A percentile compares a stretch with the other conserved stretches of the same genome.
Conservation (phyloP, 768 basidiomycete species). For the Leccinum boreale region DNA sequence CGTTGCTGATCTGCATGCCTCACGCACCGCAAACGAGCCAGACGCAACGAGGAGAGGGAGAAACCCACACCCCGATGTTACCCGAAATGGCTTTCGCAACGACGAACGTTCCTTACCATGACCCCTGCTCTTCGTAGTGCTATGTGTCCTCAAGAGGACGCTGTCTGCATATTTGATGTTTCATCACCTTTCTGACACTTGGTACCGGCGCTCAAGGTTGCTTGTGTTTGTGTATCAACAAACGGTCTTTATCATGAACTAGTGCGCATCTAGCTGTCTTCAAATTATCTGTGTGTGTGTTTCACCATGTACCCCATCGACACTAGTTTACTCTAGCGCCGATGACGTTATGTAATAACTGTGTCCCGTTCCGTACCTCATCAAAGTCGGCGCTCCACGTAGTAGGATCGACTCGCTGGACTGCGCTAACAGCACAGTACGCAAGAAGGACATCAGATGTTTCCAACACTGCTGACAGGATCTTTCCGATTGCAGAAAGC, state of each 20-base stretch:
- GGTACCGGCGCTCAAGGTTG: background rate
- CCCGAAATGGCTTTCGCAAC: slow-evolving; percentile 30
- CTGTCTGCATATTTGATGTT: slow-evolving; percentile 10
- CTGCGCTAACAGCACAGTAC: background rate
- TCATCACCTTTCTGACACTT: slow-evolving; percentile 1
- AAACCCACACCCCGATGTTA: background rate
- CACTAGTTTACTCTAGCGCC: background rate
- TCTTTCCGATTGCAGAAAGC: background rate
- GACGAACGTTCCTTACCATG: slow-evolving; percentile 13
- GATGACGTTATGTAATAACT: too few relatives aligned
- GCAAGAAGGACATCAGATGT: background rate
- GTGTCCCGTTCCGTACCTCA: too few relatives aligned
- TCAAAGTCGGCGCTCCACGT: too few relatives aligned
- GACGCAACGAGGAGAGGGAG: background rate
- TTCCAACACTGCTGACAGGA: background rate
- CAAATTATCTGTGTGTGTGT: background rate
- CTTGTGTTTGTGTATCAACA: background rate
- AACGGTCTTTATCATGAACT: background rate
- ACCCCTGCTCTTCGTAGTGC: slow-evolving; percentile 11
- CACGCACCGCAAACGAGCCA: slow-evolving; percentile 3
- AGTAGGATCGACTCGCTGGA: background rate
- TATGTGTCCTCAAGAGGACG: slow-evolving; percentile 1
- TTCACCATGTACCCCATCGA: background rate
- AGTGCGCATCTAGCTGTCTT: background rate
- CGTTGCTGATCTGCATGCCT: slow-evolving; percentile 30